phyloP scores from a whole-genome alignment of 163 green algal genomes.

The Chloromonas sp. region DNA sequence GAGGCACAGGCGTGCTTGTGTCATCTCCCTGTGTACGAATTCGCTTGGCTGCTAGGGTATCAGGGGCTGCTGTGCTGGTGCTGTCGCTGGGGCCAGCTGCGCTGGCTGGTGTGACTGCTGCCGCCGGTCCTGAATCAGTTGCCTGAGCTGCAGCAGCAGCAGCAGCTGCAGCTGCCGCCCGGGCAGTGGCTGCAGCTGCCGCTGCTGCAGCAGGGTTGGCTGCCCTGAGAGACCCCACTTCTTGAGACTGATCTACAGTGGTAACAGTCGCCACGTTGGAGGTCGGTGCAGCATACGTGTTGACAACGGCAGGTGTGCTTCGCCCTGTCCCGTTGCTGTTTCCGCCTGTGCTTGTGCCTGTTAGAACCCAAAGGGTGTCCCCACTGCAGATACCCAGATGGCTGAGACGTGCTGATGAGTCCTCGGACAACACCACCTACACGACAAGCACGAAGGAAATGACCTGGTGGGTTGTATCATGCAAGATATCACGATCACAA shows the following conservation, averaged over 20 bases:
- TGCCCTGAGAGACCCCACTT: not conserved
- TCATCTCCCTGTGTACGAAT: no score
- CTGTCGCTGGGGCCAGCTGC: not conserved
- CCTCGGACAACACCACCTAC: not conserved
- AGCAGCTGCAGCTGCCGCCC: not conserved
- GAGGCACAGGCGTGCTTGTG: no score
- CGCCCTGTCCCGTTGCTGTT: not conserved
- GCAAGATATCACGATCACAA: no score
- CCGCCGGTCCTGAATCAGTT: not conserved
- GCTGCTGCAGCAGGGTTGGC: slow-evolving; percentile 2
- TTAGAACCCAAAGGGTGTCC: slow-evolving; percentile 12
- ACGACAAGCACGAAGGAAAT: no score
- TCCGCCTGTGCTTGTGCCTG: not conserved
- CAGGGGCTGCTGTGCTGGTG: not conserved
- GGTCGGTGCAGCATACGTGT: no score
- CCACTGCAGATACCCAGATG: slow-evolving; percentile 17
- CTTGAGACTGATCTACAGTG: not conserved
- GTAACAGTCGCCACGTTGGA: no score
- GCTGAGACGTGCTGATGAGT: not conserved
- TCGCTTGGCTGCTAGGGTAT: no score
- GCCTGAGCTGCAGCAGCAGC: not conserved
- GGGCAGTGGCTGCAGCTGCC: not conserved
- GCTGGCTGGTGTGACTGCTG: not conserved
- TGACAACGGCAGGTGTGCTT: no score
- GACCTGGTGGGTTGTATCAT: no score